A percentile compares a stretch with the other conserved stretches of the same genome.
Evolutionary conservation across 2,329 filamentous ascomycete species (phyloP).

Genomic region (Albifimbria verrucaria): DNA sequence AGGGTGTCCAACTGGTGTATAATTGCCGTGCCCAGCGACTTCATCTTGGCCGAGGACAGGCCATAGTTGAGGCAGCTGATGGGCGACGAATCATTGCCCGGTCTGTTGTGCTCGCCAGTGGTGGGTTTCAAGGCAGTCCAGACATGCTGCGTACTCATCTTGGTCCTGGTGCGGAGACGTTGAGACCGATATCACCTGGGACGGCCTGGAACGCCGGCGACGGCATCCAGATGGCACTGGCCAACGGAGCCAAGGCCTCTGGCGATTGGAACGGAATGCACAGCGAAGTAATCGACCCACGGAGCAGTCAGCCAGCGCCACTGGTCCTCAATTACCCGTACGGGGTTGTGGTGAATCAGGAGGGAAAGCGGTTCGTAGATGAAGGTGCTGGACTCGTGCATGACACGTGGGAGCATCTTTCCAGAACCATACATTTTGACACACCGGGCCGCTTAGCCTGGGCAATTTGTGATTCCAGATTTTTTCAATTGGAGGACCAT

Average conservation of each 20-base stretch:
- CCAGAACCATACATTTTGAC: conserved; percentile 9
- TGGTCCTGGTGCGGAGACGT: conserved; percentile 9
- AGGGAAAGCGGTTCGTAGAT: conserved; percentile 8
- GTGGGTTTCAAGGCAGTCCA: conserved; percentile 9
- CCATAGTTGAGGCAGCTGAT: conserved; percentile 8
- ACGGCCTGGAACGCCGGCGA: conserved; percentile 9
- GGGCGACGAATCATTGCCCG: conserved; percentile 8
- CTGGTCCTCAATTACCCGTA: conserved; percentile 8
- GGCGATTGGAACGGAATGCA: conserved; percentile 9
- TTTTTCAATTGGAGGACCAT: conserved; percentile 9
- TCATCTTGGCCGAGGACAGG: conserved; percentile 9
- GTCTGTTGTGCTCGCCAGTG: conserved; percentile 8
- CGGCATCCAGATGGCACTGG: conserved; percentile 8
- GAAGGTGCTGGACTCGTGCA: conserved; percentile 9
- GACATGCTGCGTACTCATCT: conserved; percentile 9
- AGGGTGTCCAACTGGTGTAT: conserved; percentile 9
- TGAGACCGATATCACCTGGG: conserved; percentile 9
- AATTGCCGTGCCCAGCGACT: conserved; percentile 9
- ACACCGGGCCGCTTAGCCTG: conserved; percentile 8
- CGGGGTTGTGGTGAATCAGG: conserved; percentile 8
- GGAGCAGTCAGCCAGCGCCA: conserved; percentile 8
- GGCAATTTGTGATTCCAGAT: conserved; percentile 9
- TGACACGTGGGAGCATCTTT: conserved; percentile 9
- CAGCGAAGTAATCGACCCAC: conserved; percentile 8
- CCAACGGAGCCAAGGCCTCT: conserved; percentile 9